Conservation (phyloP, 2,329 filamentous ascomycete genomes). For the Emergomyces orientalis region DNA sequence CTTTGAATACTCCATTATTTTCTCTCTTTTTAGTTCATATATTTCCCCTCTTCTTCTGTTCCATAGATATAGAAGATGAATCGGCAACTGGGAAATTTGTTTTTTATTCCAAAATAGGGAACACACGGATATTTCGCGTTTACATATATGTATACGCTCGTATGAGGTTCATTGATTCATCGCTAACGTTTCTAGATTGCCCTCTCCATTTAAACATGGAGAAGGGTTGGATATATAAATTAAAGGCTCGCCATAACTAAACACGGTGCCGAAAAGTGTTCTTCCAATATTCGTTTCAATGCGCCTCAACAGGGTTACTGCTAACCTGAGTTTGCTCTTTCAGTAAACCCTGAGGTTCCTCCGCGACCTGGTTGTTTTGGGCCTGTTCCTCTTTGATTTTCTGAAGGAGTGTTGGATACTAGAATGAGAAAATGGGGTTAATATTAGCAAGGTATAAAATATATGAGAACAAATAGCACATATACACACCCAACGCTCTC, state of each 20-base stretch:
- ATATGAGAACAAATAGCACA: neutral
- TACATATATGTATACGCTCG: neutral
- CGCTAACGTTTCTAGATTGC: neutral
- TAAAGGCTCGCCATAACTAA: neutral
- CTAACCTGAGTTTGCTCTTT: slow-evolving; percentile 1
- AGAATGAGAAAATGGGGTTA: neutral
- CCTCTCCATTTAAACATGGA: neutral
- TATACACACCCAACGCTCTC: slow-evolving; percentile 55
- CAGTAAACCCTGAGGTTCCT: slow-evolving; percentile 11
- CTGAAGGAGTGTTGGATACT: slow-evolving; percentile 52
- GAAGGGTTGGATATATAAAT: neutral
- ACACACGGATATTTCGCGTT: neutral
- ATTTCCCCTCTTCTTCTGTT: neutral
- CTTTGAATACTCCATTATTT: neutral
- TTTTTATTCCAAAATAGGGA: neutral
- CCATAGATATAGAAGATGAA: neutral
- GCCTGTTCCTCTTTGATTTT: slow-evolving; percentile 52
- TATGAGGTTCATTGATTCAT: neutral
- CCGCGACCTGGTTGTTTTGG: slow-evolving; percentile 14
- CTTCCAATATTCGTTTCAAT: slow-evolving; percentile 2
- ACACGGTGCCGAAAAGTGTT: neutral
- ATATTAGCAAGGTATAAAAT: neutral
- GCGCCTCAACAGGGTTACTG: slow-evolving; percentile 7
- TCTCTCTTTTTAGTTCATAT: neutral
- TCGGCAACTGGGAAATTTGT: neutral